Conservation (phyloP, 2,329 filamentous ascomycete genomes). For the Xylariaceae sp. region DNA sequence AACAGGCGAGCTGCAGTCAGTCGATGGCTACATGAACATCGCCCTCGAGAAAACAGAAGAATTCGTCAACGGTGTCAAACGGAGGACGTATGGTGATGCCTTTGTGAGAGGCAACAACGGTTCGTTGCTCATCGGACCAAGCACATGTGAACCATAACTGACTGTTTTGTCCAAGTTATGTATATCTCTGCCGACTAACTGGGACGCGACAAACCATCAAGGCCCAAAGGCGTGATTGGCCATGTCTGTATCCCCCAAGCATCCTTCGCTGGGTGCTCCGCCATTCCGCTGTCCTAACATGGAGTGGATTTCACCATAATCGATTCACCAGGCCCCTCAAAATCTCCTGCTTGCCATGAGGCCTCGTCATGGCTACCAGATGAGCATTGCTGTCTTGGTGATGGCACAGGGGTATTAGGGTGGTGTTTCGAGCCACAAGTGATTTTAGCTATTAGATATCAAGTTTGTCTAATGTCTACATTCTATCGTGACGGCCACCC, state of each 20-base stretch:
- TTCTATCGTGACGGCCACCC: conserved; percentile 2
- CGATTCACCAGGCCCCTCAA: no score
- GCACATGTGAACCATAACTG: background rate
- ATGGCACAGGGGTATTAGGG: no score
- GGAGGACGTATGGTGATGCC: conserved; percentile 85
- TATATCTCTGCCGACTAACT: conserved; percentile 65
- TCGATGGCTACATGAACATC: conserved; percentile 99
- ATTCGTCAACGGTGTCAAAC: conserved; percentile 79
- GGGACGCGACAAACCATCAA: conserved; percentile 8
- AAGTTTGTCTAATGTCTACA: background rate
- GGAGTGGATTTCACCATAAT: no score
- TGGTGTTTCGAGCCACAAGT: no score
- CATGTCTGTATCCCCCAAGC: no score
- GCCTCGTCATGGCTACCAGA: no score
- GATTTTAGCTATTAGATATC: background rate
- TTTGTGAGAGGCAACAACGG: conserved; percentile 97
- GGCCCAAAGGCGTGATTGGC: no score
- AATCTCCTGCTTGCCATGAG: no score
- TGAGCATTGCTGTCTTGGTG: no score
- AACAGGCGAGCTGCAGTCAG: conserved; percentile 87
- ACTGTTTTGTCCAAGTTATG: conserved; percentile 53
- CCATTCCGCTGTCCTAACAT: no score
- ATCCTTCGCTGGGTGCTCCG: no score
- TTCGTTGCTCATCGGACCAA: conserved; percentile 37
- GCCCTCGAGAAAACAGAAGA: conserved; percentile 94